Evolutionary conservation across 2,329 filamentous ascomycete species (phyloP).

Genomic region (Ceratocystis lukuohia): DNA sequence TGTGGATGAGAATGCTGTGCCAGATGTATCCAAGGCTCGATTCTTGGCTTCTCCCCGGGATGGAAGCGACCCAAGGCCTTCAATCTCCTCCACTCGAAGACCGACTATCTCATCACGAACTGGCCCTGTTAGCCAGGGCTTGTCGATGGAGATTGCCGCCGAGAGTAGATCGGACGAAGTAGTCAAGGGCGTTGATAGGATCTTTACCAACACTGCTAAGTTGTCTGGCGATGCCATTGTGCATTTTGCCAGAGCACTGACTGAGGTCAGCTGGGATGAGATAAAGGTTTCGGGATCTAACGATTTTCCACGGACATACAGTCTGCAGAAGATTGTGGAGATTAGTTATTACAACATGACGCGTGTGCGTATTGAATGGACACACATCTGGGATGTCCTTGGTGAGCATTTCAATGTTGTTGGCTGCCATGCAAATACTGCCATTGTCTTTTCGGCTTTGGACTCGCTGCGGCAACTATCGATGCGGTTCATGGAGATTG

Average conservation of each 20-base stretch:
- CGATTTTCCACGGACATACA: slow-evolving; percentile 91
- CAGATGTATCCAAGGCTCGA: slow-evolving; percentile 76
- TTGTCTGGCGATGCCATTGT: slow-evolving; percentile 89
- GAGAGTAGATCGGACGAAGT: slow-evolving; percentile 90
- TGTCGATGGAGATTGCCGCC: slow-evolving; percentile 68
- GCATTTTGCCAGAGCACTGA: slow-evolving; percentile 81
- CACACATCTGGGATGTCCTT: slow-evolving; percentile 92
- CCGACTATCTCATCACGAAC: slow-evolving; percentile 17
- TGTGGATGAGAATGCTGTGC: slow-evolving; percentile 81
- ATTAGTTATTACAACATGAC: slow-evolving; percentile 99
- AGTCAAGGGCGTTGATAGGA: slow-evolving; percentile 81
- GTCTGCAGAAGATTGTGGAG: slow-evolving; percentile 93
- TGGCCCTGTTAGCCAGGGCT: slow-evolving; percentile 39
- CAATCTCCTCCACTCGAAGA: slow-evolving; percentile 39
- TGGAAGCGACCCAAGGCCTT: slow-evolving; percentile 48
- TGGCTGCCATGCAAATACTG: slow-evolving; percentile 89
- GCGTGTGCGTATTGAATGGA: slow-evolving; percentile 95
- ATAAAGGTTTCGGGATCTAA: slow-evolving; percentile 95
- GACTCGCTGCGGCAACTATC: slow-evolving; percentile 91
- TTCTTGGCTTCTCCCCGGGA: slow-evolving; percentile 49
- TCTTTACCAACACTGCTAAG: slow-evolving; percentile 92
- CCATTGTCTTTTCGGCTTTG: slow-evolving; percentile 92
- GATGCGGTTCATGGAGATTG: slow-evolving; percentile 98
- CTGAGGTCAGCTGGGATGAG: slow-evolving; percentile 97
- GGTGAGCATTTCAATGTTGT: slow-evolving; percentile 97